A percentile compares a stretch with the other conserved stretches of the same genome.
These are phyloP conservation scores for Monilinia fructicola DNA, from an alignment of 2,329 filamentous ascomycete genomes.

Conservation along the genomic window DNA sequence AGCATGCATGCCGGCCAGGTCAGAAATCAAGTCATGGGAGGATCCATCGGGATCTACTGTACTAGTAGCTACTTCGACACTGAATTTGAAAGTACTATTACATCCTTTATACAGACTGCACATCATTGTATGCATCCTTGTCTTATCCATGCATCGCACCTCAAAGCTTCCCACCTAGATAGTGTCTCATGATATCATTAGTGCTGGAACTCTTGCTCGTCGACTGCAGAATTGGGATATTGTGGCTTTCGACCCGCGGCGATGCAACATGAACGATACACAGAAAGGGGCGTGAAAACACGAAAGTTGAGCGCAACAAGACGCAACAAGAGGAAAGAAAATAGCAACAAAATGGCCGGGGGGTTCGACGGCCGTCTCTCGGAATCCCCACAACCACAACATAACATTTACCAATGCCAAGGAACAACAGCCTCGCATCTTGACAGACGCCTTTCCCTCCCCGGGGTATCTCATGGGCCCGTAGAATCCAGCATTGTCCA, in stretches of 20 bases:
- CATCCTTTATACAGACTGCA: neutral
- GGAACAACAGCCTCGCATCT: neutral
- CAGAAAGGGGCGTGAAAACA: neutral
- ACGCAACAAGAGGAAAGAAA: neutral
- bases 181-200: neutral
- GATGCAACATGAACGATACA: neutral
- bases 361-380: neutral
- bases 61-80: conserved; percentile 3
- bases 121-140: neutral
- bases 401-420: neutral
- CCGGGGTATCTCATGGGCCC: neutral
- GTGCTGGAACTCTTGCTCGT: neutral
- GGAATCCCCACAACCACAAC: neutral
- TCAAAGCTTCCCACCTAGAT: neutral
- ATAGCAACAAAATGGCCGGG: too few relatives aligned
- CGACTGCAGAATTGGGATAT: neutral
- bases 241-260: neutral
- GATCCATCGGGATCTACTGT: neutral
- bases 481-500: neutral
- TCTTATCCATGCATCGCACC: neutral
- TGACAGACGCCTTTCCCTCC: neutral
- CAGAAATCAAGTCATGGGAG: neutral
- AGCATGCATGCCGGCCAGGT: neutral
- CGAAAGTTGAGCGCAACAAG: neutral
- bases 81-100: neutral